Percentiles rank a stretch among this genome's conserved stretches.
phyloP scores from a whole-genome alignment of 495 filamentous ascomycete genomes.

The Tetracladium marchalianum region DNA sequence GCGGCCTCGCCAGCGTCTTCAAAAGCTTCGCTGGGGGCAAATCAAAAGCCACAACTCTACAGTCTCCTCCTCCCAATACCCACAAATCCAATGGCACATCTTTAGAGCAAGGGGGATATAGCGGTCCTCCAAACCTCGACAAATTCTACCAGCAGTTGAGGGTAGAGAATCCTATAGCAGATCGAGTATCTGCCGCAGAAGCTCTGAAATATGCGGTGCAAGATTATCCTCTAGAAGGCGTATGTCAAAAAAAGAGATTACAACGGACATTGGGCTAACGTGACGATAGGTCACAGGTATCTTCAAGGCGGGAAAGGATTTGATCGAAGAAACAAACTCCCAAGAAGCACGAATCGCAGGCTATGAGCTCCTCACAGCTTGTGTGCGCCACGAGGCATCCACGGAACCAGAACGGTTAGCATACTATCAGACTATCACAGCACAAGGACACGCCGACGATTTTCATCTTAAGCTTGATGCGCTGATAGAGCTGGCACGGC shows the following conservation, averaged over 20 bases:
- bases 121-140: conserved; percentile 33
- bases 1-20: conserved; percentile 44
- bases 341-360: conserved; percentile 42
- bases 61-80: conserved; percentile 19
- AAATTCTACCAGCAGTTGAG: conserved; percentile 27
- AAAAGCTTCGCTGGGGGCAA: conserved; percentile 40
- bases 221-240: conserved; percentile 47
- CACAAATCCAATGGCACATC: conserved; percentile 20
- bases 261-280: background rate
- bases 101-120: conserved; percentile 22
- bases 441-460: conserved; percentile 39
- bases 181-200: conserved; percentile 46
- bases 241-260: conserved; percentile 12
- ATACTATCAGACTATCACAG: conserved; percentile 51
- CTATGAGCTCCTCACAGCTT: conserved; percentile 55
- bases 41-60: conserved; percentile 25
- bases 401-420: conserved; percentile 54
- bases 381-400: conserved; percentile 47
- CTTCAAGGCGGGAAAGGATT: conserved; percentile 55
- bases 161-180: conserved; percentile 24
- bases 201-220: conserved; percentile 41
- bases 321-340: conserved; percentile 46
- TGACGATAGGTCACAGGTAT: conserved; percentile 27
- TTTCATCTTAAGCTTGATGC: conserved; percentile 55
- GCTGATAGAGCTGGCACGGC: conserved; percentile 50